A percentile compares a stretch with the other conserved stretches of the same genome.
phyloP scores from a whole-genome alignment of 305 asterid genomes.

The Fraxinus nigra region DNA sequence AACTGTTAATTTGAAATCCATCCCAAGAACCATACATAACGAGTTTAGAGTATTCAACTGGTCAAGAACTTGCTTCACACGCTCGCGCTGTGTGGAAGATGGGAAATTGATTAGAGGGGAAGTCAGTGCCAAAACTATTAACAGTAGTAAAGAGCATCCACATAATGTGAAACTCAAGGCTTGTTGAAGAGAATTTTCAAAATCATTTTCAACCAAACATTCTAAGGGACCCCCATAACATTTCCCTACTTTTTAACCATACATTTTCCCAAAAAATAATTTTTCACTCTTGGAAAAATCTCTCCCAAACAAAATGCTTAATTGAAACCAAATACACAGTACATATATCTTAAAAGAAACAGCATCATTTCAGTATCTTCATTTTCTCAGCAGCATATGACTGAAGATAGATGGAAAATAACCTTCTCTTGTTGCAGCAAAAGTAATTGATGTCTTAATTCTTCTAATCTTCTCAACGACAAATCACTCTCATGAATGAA shows the following conservation, averaged over 20 bases:
- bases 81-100: constrained; percentile 55
- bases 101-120: constrained; percentile 9
- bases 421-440: constrained; percentile 75
- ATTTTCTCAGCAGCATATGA: neutral
- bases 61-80: constrained; percentile 57
- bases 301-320: neutral
- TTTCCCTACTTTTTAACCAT: neutral
- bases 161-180: neutral
- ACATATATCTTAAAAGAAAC: neutral
- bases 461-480: constrained; percentile 66
- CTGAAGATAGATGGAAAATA: neutral
- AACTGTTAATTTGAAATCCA: constrained; percentile 60
- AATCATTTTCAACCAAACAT: neutral
- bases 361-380: neutral
- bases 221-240: neutral
- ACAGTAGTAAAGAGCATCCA: constrained; percentile 18
- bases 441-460: constrained; percentile 45
- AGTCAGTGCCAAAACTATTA: neutral
- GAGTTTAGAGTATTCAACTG: constrained; percentile 49
- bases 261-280: neutral
- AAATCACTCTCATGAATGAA: constrained; percentile 64
- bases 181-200: neutral
- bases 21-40: constrained; percentile 73
- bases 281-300: neutral
- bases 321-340: neutral